phyloP scores from a whole-genome alignment of 108 stramenopile species.

The Discostella pseudostelligera region DNA sequence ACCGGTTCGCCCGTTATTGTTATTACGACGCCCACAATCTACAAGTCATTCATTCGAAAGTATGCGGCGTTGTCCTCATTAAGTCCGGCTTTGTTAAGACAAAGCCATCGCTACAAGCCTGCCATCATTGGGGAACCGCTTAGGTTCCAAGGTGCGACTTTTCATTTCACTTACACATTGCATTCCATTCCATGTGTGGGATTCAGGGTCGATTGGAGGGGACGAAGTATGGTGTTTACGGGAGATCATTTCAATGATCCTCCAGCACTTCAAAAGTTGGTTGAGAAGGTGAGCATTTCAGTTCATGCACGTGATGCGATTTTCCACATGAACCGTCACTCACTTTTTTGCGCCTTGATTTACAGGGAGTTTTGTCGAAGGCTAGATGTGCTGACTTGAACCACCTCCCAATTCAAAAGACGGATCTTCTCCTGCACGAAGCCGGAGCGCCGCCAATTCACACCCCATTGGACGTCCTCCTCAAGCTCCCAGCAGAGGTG shows the following conservation, averaged over 20 bases:
- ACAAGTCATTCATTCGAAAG: slow-evolving; percentile 93
- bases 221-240: slow-evolving; percentile 88
- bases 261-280: slow-evolving; percentile 60
- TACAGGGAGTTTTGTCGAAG: slow-evolving; percentile 72
- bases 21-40: slow-evolving; percentile 92
- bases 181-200: slow-evolving; percentile 93
- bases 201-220: slow-evolving; percentile 88
- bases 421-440: slow-evolving; percentile 89
- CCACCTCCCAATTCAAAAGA: slow-evolving; percentile 83
- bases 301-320: not conserved
- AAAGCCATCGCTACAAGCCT: slow-evolving; percentile 82
- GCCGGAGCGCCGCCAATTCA: slow-evolving; percentile 93
- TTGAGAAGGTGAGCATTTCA: slow-evolving; percentile 46
- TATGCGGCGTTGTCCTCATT: slow-evolving; percentile 88
- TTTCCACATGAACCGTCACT: too few relatives aligned
- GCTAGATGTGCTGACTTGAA: slow-evolving; percentile 77
- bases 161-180: slow-evolving; percentile 89
- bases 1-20: slow-evolving; percentile 86
- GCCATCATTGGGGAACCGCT: slow-evolving; percentile 89
- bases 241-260: slow-evolving; percentile 94
- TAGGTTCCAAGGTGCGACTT: slow-evolving; percentile 83
- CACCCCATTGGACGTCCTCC: slow-evolving; percentile 83
- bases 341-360: not conserved
- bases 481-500: slow-evolving; percentile 69
- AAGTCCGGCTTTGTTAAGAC: slow-evolving; percentile 74